phyloP scores from a whole-genome alignment of 169 alveolate species.

The Plasmodium inui region DNA sequence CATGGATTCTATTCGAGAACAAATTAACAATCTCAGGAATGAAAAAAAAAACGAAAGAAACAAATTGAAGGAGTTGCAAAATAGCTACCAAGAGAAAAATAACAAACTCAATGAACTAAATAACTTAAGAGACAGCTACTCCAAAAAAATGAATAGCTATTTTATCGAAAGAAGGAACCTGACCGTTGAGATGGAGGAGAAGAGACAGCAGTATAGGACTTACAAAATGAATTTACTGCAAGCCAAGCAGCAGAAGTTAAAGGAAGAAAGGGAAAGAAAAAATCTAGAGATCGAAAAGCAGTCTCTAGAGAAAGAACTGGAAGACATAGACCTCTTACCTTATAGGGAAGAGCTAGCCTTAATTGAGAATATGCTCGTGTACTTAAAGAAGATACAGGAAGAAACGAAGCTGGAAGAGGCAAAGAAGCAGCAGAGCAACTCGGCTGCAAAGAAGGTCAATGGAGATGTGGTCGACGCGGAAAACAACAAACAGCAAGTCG shows the following conservation, averaged over 20 bases:
- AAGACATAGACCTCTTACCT: slow-evolving; percentile 60
- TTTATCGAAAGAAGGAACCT: slow-evolving; percentile 67
- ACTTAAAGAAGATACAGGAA: slow-evolving; percentile 56
- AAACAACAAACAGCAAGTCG: neutral
- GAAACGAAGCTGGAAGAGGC: slow-evolving; percentile 46
- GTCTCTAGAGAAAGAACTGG: slow-evolving; percentile 42
- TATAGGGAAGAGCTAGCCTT: slow-evolving; percentile 72
- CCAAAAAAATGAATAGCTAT: slow-evolving; percentile 70
- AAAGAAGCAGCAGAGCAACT: slow-evolving; percentile 29
- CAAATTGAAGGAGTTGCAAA: slow-evolving; percentile 66
- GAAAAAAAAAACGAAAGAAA: slow-evolving; percentile 53
- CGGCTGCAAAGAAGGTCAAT: slow-evolving; percentile 14
- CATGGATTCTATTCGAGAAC: slow-evolving; percentile 62
- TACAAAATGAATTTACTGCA: slow-evolving; percentile 47
- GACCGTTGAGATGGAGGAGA: slow-evolving; percentile 69
- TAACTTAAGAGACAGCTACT: slow-evolving; percentile 48
- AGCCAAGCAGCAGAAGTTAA: slow-evolving; percentile 61
- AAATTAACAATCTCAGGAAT: slow-evolving; percentile 49
- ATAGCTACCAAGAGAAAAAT: slow-evolving; percentile 66
- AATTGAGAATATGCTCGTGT: slow-evolving; percentile 62
- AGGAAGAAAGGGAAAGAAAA: slow-evolving; percentile 73
- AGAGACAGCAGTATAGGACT: slow-evolving; percentile 54
- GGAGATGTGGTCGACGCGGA: slow-evolving; percentile 28
- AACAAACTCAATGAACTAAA: slow-evolving; percentile 57
- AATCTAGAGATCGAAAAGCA: slow-evolving; percentile 61